phyloP scores from a whole-genome alignment of 2,329 filamentous ascomycete genomes.

The Emergomyces orientalis region DNA sequence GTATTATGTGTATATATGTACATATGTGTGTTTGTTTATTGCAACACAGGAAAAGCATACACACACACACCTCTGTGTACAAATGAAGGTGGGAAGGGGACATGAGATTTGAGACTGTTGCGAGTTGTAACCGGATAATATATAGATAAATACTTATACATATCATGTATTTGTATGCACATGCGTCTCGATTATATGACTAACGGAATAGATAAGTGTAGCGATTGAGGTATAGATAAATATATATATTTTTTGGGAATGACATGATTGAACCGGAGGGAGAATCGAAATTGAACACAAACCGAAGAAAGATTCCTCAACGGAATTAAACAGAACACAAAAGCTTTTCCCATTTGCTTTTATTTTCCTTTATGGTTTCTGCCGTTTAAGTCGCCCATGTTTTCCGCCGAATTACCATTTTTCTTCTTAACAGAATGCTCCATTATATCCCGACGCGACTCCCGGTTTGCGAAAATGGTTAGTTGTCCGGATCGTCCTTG shows the following conservation, averaged over 20 bases:
- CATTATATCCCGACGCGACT: background rate
- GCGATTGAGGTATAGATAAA: background rate
- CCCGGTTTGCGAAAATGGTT: background rate
- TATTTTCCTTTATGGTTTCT: background rate
- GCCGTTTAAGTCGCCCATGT: background rate
- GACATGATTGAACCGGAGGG: background rate
- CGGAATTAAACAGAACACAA: background rate
- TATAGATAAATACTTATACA: background rate
- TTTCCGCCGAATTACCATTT: background rate
- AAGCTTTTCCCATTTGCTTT: background rate
- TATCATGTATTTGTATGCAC: background rate
- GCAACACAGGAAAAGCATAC: background rate
- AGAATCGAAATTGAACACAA: background rate
- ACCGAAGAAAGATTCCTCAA: background rate
- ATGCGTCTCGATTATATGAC: slow-evolving; percentile 1
- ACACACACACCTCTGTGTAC: background rate
- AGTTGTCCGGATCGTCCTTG: background rate
- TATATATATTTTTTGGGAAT: background rate
- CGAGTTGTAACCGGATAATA: background rate
- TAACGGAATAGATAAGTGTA: slow-evolving; percentile 3
- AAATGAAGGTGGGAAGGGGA: background rate
- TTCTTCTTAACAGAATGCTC: background rate
- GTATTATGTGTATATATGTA: background rate
- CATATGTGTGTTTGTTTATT: background rate
- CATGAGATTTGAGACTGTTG: background rate